Conservation (phyloP, 2,329 filamentous ascomycete species). For the Metarhizium rileyi region DNA sequence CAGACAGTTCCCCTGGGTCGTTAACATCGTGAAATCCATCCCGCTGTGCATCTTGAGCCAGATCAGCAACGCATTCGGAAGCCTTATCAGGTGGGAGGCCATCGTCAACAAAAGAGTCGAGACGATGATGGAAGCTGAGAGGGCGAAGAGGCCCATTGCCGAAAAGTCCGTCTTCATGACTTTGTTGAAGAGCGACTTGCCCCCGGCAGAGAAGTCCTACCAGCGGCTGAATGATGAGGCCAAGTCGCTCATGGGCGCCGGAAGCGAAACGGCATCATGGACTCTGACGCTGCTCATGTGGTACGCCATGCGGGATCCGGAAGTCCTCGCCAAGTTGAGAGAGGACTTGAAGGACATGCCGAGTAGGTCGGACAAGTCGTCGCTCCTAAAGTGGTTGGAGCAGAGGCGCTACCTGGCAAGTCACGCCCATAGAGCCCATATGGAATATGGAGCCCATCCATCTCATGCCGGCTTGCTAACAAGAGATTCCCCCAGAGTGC, state of each 20-base stretch:
- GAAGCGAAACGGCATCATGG: constrained; percentile 26
- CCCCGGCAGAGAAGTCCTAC: constrained; percentile 22
- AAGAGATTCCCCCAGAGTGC: not conserved
- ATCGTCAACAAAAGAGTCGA: not conserved
- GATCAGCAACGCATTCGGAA: not conserved
- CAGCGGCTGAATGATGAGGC: constrained; percentile 23
- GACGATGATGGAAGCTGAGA: not conserved
- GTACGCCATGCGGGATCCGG: constrained; percentile 23
- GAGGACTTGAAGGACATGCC: not conserved
- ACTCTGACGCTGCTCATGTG: constrained; percentile 24
- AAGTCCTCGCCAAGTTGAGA: constrained; percentile 17
- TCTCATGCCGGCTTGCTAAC: not conserved
- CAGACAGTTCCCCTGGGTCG: constrained; percentile 2
- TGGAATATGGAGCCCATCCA: not conserved
- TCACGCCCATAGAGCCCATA: not conserved
- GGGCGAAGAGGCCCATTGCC: not conserved
- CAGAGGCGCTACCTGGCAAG: not conserved
- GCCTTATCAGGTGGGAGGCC: not conserved
- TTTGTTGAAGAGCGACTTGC: constrained; percentile 19
- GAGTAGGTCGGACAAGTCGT: not conserved
- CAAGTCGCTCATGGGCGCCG: constrained; percentile 22
- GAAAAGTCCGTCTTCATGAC: constrained; percentile 16
- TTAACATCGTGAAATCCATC: not conserved
- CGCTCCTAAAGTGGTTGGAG: constrained; percentile 1
- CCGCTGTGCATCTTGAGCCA: not conserved